Evolutionary conservation across 2,329 filamentous ascomycete genomes (phyloP).

Genomic region (Ceratocystiopsis sp.): DNA sequence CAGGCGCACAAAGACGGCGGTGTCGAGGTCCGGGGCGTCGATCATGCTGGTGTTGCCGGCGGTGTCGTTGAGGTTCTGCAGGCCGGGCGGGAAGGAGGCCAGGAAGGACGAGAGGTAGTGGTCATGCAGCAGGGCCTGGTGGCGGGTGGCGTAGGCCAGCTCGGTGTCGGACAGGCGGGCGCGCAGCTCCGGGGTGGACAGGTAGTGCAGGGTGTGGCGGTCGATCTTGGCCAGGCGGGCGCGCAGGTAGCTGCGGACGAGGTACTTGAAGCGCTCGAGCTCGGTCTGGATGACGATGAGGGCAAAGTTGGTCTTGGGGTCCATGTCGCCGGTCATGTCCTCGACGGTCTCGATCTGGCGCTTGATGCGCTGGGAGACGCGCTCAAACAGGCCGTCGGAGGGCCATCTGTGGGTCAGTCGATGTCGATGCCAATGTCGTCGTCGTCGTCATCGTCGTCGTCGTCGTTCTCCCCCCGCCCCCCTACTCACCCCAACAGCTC

Average conservation of each 20-base stretch:
- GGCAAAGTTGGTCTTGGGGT: slow-evolving; percentile 79
- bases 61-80: slow-evolving; percentile 81
- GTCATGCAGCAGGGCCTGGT: slow-evolving; percentile 67
- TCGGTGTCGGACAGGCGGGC: slow-evolving; percentile 60
- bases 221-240: slow-evolving; percentile 85
- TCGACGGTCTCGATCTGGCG: slow-evolving; percentile 22
- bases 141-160: slow-evolving; percentile 63
- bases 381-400: slow-evolving; percentile 58
- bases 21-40: slow-evolving; percentile 65
- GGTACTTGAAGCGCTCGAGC: slow-evolving; percentile 82
- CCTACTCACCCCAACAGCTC: slow-evolving; percentile 61
- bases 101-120: slow-evolving; percentile 83
- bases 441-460: background rate
- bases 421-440: background rate
- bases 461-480: background rate
- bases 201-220: slow-evolving; percentile 57
- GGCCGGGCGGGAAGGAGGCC: slow-evolving; percentile 54
- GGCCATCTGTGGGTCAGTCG: slow-evolving; percentile 33
- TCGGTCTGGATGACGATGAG: slow-evolving; percentile 95
- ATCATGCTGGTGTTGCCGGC: slow-evolving; percentile 86
- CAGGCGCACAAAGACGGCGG: slow-evolving; percentile 69
- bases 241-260: slow-evolving; percentile 68
- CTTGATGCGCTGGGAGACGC: slow-evolving; percentile 49
- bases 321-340: slow-evolving; percentile 62
- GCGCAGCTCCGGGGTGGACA: slow-evolving; percentile 36